Evolutionary conservation across 768 basidiomycete genomes (phyloP).

Genomic region (Cantharellus anzutake): DNA sequence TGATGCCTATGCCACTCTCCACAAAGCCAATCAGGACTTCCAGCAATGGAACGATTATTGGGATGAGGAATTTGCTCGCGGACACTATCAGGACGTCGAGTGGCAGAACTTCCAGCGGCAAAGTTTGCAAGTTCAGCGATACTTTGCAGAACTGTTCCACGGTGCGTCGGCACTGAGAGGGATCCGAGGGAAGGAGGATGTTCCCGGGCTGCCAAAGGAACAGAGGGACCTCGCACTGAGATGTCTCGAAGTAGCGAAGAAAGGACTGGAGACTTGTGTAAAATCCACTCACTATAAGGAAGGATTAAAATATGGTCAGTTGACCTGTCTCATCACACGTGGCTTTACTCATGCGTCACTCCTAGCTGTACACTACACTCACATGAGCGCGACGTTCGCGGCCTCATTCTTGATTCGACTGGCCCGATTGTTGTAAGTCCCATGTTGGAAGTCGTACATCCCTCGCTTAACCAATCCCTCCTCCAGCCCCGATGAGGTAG

Average conservation of each 20-base stretch:
- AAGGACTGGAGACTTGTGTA: slow-evolving; percentile 70
- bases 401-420: slow-evolving; percentile 79
- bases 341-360: slow-evolving; percentile 6
- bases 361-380: slow-evolving; percentile 72
- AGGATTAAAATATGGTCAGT: slow-evolving; percentile 73
- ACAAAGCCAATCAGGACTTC: slow-evolving; percentile 60
- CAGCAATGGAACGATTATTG: slow-evolving; percentile 63
- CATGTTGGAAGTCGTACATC: background rate
- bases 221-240: slow-evolving; percentile 66
- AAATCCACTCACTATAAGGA: slow-evolving; percentile 70
- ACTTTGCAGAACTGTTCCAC: slow-evolving; percentile 74
- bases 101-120: slow-evolving; percentile 65
- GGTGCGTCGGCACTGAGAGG: slow-evolving; percentile 68
- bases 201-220: slow-evolving; percentile 57
- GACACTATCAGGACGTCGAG: slow-evolving; percentile 14
- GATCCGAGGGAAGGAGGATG: slow-evolving; percentile 73
- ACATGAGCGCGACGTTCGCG: slow-evolving; percentile 85
- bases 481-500: slow-evolving; percentile 57
- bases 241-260: slow-evolving; percentile 66
- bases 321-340: background rate
- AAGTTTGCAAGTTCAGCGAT: slow-evolving; percentile 69
- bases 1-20: slow-evolving; percentile 49
- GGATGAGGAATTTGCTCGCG: slow-evolving; percentile 50
- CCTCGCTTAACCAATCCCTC: too few species aligned
- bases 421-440: slow-evolving; percentile 64